These are phyloP conservation scores for Rhynchosporium secalis DNA, from an alignment of 2,329 filamentous ascomycete species.

Conservation along the genomic window DNA sequence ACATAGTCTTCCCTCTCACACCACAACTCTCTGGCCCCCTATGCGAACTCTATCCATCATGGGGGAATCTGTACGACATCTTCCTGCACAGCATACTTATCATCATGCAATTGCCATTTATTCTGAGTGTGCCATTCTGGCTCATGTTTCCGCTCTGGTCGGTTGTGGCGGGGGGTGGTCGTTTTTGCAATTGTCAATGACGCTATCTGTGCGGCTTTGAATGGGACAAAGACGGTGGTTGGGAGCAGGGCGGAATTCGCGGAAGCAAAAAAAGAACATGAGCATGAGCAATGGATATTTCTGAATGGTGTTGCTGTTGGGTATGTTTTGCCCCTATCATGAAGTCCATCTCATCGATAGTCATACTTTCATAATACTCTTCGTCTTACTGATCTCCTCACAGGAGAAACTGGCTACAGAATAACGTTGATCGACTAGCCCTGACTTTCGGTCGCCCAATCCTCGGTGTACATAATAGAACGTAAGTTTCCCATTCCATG, in stretches of 20 bases:
- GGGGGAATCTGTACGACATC: slow-evolving; percentile 57
- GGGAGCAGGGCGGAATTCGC: slow-evolving; percentile 56
- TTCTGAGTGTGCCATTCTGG: slow-evolving; percentile 57
- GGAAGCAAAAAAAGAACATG: slow-evolving; percentile 46
- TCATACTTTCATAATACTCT: neutral
- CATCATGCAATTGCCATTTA: slow-evolving; percentile 59
- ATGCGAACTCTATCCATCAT: slow-evolving; percentile 64
- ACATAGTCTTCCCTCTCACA: slow-evolving; percentile 58
- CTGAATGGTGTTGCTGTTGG: slow-evolving; percentile 70
- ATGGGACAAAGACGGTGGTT: slow-evolving; percentile 52
- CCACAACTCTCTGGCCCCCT: slow-evolving; percentile 54
- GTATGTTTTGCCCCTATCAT: slow-evolving; percentile 44
- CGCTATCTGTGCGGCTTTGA: slow-evolving; percentile 53
- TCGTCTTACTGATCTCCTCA: neutral
- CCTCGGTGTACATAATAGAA: slow-evolving; percentile 74
- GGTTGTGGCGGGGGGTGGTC: slow-evolving; percentile 42
- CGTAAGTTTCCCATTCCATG: slow-evolving; percentile 43
- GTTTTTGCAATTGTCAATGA: slow-evolving; percentile 52
- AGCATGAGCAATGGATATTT: slow-evolving; percentile 76
- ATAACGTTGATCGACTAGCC: slow-evolving; percentile 69
- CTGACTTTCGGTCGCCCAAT: slow-evolving; percentile 71
- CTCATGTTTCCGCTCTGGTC: slow-evolving; percentile 52
- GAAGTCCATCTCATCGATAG: neutral
- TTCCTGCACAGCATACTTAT: slow-evolving; percentile 58
- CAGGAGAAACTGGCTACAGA: slow-evolving; percentile 64